Percentiles rank a stretch among this genome's conserved stretches.
These are phyloP conservation scores for Starmerella stigmatis DNA, from an alignment of 805 yeast genomes.

Conservation along the genomic window DNA sequence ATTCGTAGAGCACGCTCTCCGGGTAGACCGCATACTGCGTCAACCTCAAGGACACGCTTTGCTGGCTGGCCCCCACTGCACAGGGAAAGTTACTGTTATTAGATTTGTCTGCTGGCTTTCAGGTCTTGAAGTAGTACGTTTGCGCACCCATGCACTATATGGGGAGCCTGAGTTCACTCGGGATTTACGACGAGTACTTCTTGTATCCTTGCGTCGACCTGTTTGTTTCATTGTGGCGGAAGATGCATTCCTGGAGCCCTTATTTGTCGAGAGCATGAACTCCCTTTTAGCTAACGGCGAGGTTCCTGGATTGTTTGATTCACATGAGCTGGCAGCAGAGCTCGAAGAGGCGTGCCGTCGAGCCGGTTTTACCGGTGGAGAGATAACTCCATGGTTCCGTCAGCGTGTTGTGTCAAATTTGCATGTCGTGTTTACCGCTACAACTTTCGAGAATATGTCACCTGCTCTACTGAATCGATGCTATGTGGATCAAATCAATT, in stretches of 20 bases:
- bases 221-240: slow-evolving; percentile 73
- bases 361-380: slow-evolving; percentile 32
- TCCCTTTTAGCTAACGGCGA: slow-evolving; percentile 89
- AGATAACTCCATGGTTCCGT: slow-evolving; percentile 65
- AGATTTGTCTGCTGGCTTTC: slow-evolving; percentile 88
- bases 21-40: slow-evolving; percentile 70
- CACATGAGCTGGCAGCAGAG: slow-evolving; percentile 23
- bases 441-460: slow-evolving; percentile 43
- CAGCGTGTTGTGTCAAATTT: slow-evolving; percentile 55
- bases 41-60: slow-evolving; percentile 88
- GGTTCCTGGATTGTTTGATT: slow-evolving; percentile 77
- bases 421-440: slow-evolving; percentile 73
- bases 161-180: slow-evolving; percentile 55
- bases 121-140: slow-evolving; percentile 53
- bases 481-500: slow-evolving; percentile 80
- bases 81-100: slow-evolving; percentile 68
- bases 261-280: slow-evolving; percentile 85
- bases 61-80: slow-evolving; percentile 68
- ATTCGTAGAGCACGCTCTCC: slow-evolving; percentile 58
- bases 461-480: slow-evolving; percentile 88
- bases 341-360: slow-evolving; percentile 13
- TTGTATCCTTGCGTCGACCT: slow-evolving; percentile 27
- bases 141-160: slow-evolving; percentile 47
- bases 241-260: slow-evolving; percentile 59
- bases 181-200: slow-evolving; percentile 46